Percentiles rank a stretch among this genome's conserved stretches.
phyloP scores from a whole-genome alignment of 225 moss, liverwort and hornwort genomes.

The Pseudoscleropodium purum region DNA sequence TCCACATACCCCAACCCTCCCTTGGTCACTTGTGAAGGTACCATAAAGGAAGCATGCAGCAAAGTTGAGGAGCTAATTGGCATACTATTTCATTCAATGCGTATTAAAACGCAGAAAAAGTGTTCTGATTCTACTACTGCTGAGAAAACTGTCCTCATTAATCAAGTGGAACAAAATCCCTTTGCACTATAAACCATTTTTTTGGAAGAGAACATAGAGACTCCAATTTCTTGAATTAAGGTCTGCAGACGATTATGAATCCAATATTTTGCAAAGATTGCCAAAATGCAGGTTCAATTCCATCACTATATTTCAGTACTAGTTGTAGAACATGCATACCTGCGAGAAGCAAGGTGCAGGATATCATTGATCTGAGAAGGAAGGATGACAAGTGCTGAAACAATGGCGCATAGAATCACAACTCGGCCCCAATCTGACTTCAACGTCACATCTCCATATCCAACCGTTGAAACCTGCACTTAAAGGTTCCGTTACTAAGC shows the following conservation, averaged over 20 bases:
- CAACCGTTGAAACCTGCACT: conserved; percentile 79
- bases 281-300: neutral
- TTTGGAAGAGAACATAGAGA: neutral
- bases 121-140: neutral
- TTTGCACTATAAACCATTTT: neutral
- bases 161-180: neutral
- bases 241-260: neutral
- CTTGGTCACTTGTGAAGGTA: neutral
- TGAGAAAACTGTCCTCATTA: neutral
- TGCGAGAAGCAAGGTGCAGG: conserved; percentile 64
- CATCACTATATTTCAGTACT: neutral
- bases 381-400: conserved; percentile 58
- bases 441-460: conserved; percentile 77
- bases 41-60: neutral
- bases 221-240: neutral
- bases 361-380: conserved; percentile 68
- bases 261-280: neutral
- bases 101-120: neutral
- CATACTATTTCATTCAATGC: neutral
- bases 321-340: conserved; percentile 27
- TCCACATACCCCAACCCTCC: conserved; percentile 3
- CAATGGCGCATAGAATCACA: conserved; percentile 54
- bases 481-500: neutral
- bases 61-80: neutral
- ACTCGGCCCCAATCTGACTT: conserved; percentile 61